Evolutionary conservation across 192 early-diverging fungal genomes (phyloP).

Genomic region (Radiomyces spectabilis): DNA sequence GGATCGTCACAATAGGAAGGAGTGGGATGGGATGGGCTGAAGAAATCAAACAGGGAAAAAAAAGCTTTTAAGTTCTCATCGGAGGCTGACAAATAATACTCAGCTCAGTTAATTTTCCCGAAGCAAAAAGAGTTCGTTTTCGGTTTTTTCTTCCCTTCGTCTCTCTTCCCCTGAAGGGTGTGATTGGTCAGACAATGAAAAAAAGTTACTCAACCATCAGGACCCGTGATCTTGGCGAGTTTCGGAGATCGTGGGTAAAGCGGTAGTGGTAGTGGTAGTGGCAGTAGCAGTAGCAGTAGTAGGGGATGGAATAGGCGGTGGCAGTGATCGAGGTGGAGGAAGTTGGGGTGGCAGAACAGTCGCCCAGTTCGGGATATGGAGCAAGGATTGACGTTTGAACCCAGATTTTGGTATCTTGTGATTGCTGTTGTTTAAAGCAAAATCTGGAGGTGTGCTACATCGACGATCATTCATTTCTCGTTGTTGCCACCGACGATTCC

Average conservation of each 20-base stretch:
- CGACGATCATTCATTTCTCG: background rate
- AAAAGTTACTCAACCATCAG: no score
- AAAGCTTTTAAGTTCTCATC: no score
- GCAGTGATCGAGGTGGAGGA: slow-evolving; percentile 14
- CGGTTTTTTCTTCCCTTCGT: no score
- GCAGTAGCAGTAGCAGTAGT: background rate
- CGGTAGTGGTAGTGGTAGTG: background rate
- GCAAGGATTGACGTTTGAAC: slow-evolving; percentile 5
- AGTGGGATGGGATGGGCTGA: no score
- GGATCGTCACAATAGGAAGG: no score
- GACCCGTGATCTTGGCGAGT: no score
- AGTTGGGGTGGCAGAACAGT: slow-evolving; percentile 15
- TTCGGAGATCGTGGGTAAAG: background rate
- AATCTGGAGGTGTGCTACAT: background rate
- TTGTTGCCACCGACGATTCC: background rate
- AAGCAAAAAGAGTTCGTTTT: no score
- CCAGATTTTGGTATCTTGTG: background rate
- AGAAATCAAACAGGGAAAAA: no score
- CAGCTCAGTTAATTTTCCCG: no score
- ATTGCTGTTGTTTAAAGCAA: background rate
- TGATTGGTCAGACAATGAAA: no score
- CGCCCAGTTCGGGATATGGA: slow-evolving; percentile 19
- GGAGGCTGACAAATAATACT: no score
- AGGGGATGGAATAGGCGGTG: slow-evolving; percentile 7
- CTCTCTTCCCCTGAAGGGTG: no score